Base-by-base conservation (phyloP, 805 yeast genomes). In the Saccharomycopsis sp. region DNA sequence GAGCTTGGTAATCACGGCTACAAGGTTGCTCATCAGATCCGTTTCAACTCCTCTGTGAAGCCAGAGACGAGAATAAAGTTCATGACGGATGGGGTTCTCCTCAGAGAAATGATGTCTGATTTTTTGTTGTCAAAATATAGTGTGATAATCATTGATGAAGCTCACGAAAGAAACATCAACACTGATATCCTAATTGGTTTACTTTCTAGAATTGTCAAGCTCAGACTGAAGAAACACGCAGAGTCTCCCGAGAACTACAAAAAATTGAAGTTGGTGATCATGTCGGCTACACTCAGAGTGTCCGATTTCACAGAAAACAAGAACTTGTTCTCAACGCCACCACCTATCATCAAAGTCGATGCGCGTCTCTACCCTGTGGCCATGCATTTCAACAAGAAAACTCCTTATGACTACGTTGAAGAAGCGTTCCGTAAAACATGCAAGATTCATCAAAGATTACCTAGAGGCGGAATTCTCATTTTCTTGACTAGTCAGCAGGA, bases 211-310 rank as follows among this genome's bases (percentile, higher is more conserved):
- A 86, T 91, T 16, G 81, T 90, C 60, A 82, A 78, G 62, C 76
- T 92, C 46, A 82, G 99, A 66, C 74, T 80, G 18, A 77, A 80
- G 61, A 78, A 80, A 54, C 75, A 77, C 65, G 66, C 63, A 2
- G 68, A 77, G 55, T 73, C 83, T 62, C 83, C 87, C 1, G 48
- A 55, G 0, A 75, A 73, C 29, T 70, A 72, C 65, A 81, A 78
- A 61, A 91, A 87, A 12, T 75, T 94, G 60, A 94, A 92, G 69
- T 72, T 94, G 59, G 80, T 94, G 24, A 85, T 94, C 65, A 94
- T 94, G 99, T 91, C 98, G 50, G 99, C 99, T 16, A 94, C 99
- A 0, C 77, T 94, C 59, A 78, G 98, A 65, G 98, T 94, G 0
- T 73, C 92, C 15, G 99, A 94, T 70, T 94, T 94, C 67, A 83